These are phyloP conservation scores for Microsporum canis DNA, from an alignment of 2,329 filamentous ascomycete genomes.

Conservation along the genomic window DNA sequence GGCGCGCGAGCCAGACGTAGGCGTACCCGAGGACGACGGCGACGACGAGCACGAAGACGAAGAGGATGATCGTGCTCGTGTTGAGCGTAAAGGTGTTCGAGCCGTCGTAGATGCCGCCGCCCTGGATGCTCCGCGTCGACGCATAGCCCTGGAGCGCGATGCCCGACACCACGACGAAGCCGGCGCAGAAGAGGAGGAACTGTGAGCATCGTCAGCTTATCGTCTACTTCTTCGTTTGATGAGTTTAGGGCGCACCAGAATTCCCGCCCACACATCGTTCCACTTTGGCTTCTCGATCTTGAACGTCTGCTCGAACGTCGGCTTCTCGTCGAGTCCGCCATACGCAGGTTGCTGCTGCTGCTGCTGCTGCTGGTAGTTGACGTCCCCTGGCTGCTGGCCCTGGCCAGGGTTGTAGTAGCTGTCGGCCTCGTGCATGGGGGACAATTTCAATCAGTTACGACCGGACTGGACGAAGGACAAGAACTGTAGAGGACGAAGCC, in stretches of 20 bases:
- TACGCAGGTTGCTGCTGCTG: not conserved
- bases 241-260: constrained; percentile 46
- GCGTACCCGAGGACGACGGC: constrained; percentile 63
- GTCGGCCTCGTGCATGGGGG: not conserved
- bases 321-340: not conserved
- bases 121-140: constrained; percentile 50
- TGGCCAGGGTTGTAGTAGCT: constrained; percentile 1
- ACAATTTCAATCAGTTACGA: too few relatives aligned
- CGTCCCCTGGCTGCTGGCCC: not conserved
- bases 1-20: constrained; percentile 65
- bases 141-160: constrained; percentile 66
- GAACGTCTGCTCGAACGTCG: constrained; percentile 66
- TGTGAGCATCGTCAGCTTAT: constrained; percentile 21
- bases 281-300: constrained; percentile 73
- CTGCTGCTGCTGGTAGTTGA: not conserved
- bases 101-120: constrained; percentile 61
- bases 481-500: too few relatives aligned
- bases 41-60: constrained; percentile 36
- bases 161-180: constrained; percentile 65
- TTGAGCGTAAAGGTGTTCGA: constrained; percentile 57
- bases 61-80: constrained; percentile 77
- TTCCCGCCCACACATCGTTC: constrained; percentile 80
- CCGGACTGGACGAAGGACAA: too few relatives aligned
- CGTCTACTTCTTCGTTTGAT: not conserved
- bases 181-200: constrained; percentile 59